Evolutionary conservation across 805 yeast genomes (phyloP), one percentile per base, ranked within the genome.

Genomic region (Ogataea pini): DNA sequence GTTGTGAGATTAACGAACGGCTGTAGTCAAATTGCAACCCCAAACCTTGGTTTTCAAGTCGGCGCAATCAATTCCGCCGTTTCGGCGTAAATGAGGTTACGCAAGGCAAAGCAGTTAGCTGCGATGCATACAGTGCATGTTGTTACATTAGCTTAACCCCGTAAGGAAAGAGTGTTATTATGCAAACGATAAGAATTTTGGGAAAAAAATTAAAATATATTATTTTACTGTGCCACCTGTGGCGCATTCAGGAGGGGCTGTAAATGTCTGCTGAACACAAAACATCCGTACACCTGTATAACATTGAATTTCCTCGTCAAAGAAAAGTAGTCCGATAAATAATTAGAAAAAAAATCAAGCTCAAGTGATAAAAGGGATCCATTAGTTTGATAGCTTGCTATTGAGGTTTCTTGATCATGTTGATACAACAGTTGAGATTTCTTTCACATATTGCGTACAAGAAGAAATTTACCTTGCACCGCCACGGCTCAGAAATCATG

Each of bases 321-420:
- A 25, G 25, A 37, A 24, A 37, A 37, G 8, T 7, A 33, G 36
- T n/a, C 37, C 36, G 33, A 40, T 28, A 36, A 41, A n/a, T 13
- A 13, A 18, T 8, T 7, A 13, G 7, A n/a, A 24, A 24, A 24
- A 24, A 24, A 29, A 29, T 13, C 8, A 32, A 14, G 20, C n/a
- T 14, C 36, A 32, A 32, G 20, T 13, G 20, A 32, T n/a, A n/a
- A 17, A 32, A 17, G n/a, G n/a, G 14, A 12, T 12, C 14, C n/a
- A 13, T 7, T 13, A 28, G n/a, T 12, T 28, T 13, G 8, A 13
- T 8, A 28, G 14, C 4, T 5, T 28, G 31, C n/a, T 28, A 22
- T 22, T 8, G 25, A 8, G 25, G 25, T 28, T 10, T 28, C n/a
- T 24, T 10, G n/a, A 10, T 5, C 5, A 28, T 28, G 31, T 28